Evolutionary conservation across 2,329 filamentous ascomycete species (phyloP), one percentile per base, ranked within the genome.

Genomic region (Coniochaeta sp.): DNA sequence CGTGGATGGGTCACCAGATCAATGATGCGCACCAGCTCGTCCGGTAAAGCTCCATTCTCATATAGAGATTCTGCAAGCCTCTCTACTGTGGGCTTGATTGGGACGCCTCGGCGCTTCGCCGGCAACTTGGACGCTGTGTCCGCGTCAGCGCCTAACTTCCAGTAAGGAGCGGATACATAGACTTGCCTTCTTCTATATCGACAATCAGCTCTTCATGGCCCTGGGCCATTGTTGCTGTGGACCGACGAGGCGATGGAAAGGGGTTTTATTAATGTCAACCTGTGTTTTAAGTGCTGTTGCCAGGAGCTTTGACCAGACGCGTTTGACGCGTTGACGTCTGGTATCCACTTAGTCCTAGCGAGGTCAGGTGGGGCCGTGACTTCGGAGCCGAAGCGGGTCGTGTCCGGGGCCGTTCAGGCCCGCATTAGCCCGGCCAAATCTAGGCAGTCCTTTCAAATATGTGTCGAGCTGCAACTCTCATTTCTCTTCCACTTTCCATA

Each of bases 1-100:
- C 76, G 87, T 46, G 83, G 83, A 20, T 74, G 72, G 18, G 84
- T 85, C 57, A 89, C 68, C 52, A 92, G 73, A 53, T 84, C 78
- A 57, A 94, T 70, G 28, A 95, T 72, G 50, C 77, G 73, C 51
- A 75, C 70, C 48, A 95, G 74, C 26, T 79, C 75, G 33, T 76
- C 71, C 6, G 78, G 73, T 35, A 82, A 71, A 50, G 94, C 74
- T 7, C 90, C 90, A 52, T 78, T 72, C 55, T 86, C 82, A 66
- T 87, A 89, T 10, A 82, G 81, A 57, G 80, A 71, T 5, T 78
- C 77, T 46, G 78, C 74, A 52, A 91, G 74, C 24, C 71, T 78
- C 63, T 89, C 82, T 48, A 89, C 76, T 14, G 81, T 72, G 18
- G 79, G 73, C 57, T 85, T 83, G 56, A 89, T 77, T 61, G 77